Evolutionary conservation across 495 filamentous ascomycete genomes (phyloP).

Genomic region (Pyronema omphalodes): DNA sequence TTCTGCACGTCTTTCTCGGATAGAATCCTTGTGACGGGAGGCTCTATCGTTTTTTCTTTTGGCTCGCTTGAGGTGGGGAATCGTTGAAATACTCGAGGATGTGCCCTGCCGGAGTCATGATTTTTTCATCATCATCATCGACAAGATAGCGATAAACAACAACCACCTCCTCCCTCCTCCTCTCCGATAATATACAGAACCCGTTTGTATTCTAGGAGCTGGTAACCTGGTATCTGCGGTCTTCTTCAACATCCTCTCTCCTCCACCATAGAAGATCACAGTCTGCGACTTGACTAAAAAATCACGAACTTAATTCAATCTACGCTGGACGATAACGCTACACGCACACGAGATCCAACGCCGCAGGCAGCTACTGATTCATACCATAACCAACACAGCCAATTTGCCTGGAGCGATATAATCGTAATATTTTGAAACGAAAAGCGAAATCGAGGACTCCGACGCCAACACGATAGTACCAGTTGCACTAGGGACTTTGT

Average conservation of each 20-base stretch:
- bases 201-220: constrained; percentile 1
- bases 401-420: too few relatives aligned
- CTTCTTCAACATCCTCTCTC: constrained; percentile 1
- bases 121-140: not conserved
- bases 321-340: not conserved
- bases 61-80: not conserved
- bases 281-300: not conserved
- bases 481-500: too few relatives aligned
- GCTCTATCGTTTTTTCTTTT: not conserved
- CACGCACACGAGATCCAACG: not conserved
- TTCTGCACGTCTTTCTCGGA: too few relatives aligned
- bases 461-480: not conserved
- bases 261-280: not conserved
- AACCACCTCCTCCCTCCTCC: not conserved
- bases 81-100: not conserved
- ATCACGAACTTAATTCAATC: not conserved
- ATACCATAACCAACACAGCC: too few relatives aligned
- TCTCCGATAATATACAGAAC: constrained; percentile 3
- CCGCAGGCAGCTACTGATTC: too few relatives aligned
- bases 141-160: not conserved
- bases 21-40: not conserved
- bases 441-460: too few relatives aligned
- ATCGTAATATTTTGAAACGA: too few relatives aligned
- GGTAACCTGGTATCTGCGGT: not conserved
- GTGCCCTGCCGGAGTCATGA: not conserved